Conservation (phyloP, 805 yeast genomes). For the Candida germanica region DNA sequence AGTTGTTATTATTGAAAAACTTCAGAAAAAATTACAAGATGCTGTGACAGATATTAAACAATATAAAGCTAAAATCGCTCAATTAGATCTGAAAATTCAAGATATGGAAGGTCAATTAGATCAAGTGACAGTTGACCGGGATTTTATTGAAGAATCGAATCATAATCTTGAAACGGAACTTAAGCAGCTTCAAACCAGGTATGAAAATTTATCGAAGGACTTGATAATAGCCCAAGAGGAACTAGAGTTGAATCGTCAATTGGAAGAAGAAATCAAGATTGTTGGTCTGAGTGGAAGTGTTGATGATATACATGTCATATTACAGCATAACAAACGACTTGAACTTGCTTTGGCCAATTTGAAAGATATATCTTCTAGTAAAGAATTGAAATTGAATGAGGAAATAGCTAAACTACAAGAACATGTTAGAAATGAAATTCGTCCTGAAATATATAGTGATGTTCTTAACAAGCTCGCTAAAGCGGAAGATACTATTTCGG, state of each 20-base stretch:
- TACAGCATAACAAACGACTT: conserved; percentile 34
- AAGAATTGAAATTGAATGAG: conserved; percentile 4
- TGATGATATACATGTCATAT: conserved; percentile 9
- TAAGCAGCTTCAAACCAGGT: conserved; percentile 22
- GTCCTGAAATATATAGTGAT: conserved; percentile 23
- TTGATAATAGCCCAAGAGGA: conserved; percentile 33
- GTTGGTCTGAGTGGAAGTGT: background rate
- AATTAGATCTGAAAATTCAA: conserved; percentile 13
- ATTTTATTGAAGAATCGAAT: conserved; percentile 34
- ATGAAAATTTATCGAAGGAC: conserved; percentile 28
- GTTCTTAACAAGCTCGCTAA: conserved; percentile 25
- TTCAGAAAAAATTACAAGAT: conserved; percentile 45
- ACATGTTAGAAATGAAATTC: conserved; percentile 13
- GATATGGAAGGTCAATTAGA: conserved; percentile 20
- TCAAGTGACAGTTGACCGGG: conserved; percentile 42
- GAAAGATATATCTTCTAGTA: conserved; percentile 2
- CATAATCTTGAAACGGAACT: conserved; percentile 24
- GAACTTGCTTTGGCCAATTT: conserved; percentile 36
- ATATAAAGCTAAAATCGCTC: conserved; percentile 17
- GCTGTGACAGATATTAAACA: conserved; percentile 24
- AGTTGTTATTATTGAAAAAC: conserved; percentile 25
- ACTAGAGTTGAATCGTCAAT: conserved; percentile 31
- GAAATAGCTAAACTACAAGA: conserved; percentile 6
- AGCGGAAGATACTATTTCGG: conserved; percentile 23
- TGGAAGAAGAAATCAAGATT: conserved; percentile 28